Evolutionary conservation across 1,284 basidiomycete species (phyloP).

Genomic region (Afroboletus lepidellus): DNA sequence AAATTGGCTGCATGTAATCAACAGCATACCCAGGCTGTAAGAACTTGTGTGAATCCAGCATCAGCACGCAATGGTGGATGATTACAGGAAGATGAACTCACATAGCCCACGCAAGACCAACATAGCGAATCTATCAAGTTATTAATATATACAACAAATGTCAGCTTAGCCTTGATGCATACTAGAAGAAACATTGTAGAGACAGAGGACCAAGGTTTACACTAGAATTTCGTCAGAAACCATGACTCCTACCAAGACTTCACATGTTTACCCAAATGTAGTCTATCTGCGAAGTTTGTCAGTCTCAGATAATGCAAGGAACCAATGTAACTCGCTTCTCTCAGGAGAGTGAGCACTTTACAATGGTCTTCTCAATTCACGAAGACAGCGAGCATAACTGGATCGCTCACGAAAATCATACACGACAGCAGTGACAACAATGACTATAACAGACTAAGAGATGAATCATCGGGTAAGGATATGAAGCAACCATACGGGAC

Average conservation of each 20-base stretch:
- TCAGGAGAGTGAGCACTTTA: conserved; percentile 13
- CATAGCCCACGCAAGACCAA: neutral
- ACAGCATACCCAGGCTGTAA: conserved; percentile 1
- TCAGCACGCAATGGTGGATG: neutral
- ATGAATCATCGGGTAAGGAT: neutral
- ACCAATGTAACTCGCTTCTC: conserved; percentile 2
- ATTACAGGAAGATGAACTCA: neutral
- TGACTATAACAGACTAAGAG: neutral
- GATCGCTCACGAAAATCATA: conserved; percentile 1
- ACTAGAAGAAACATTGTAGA: conserved; percentile 15
- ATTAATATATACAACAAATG: neutral
- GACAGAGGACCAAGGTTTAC: conserved; percentile 10
- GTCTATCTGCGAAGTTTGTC: conserved; percentile 2
- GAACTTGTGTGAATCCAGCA: neutral
- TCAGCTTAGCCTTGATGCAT: neutral
- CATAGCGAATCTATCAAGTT: neutral
- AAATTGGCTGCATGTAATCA: neutral
- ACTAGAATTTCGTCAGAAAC: neutral
- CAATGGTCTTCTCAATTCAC: neutral
- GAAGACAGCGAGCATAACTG: neutral
- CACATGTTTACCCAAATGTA: conserved; percentile 12
- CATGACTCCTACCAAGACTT: too few species aligned
- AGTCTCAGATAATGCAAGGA: neutral
- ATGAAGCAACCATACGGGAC: neutral
- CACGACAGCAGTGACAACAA: neutral